Evolutionary conservation across 257 asterid genomes (phyloP).

Genomic region (Lantana camara): DNA sequence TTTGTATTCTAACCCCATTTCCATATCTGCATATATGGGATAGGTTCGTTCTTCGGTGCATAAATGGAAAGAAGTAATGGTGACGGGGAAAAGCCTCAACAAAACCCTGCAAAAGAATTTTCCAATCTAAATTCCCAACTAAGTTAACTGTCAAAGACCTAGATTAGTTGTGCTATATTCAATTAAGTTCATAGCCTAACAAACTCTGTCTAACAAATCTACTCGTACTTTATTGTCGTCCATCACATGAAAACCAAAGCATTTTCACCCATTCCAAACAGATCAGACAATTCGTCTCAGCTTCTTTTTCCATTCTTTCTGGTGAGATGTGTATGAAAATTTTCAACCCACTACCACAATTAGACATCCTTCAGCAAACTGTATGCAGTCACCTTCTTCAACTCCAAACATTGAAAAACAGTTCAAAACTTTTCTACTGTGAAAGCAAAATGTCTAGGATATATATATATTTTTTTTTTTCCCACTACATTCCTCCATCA

Average conservation of each 20-base stretch:
- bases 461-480: not conserved
- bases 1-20: too few relatives aligned
- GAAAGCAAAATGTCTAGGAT: not conserved
- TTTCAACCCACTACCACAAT: not conserved
- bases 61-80: not conserved
- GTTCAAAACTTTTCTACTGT: not conserved
- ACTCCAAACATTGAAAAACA: not conserved
- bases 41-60: too few relatives aligned
- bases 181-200: not conserved
- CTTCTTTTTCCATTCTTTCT: not conserved
- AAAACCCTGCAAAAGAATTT: not conserved
- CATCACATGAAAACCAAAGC: not conserved
- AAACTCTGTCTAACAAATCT: not conserved
- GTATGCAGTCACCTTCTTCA: not conserved
- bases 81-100: not conserved
- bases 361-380: not conserved
- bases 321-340: not conserved
- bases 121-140: not conserved
- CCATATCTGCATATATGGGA: not conserved
- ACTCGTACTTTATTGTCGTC: not conserved
- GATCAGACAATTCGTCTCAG: constrained; percentile 2
- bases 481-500: not conserved
- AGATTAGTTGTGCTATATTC: not conserved
- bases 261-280: constrained; percentile 2
- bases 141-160: not conserved